A percentile compares a stretch with the other conserved stretches of the same genome.
phyloP scores from a whole-genome alignment of 345 rosid species.

The Salix exigua region DNA sequence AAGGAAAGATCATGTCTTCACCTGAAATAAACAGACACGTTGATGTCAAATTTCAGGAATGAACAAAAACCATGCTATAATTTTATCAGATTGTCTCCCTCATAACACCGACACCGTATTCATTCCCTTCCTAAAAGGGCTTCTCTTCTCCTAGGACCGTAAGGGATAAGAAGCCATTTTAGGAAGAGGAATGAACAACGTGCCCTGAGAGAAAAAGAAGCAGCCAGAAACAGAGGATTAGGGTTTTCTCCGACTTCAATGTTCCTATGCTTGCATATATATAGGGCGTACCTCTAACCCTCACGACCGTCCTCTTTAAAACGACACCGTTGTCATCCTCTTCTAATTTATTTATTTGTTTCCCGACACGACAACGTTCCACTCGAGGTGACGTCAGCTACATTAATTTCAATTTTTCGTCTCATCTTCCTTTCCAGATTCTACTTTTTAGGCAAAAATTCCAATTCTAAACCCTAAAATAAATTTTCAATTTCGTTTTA shows the following conservation, averaged over 20 bases:
- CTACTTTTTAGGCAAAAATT: too few species aligned
- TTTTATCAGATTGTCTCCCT: neutral
- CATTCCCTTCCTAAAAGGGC: constrained; percentile 21
- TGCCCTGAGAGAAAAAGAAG: neutral
- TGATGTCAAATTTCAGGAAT: neutral
- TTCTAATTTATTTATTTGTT: too few species aligned
- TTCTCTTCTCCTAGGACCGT: neutral
- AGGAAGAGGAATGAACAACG: constrained; percentile 21
- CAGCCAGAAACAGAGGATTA: neutral
- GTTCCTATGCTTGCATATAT: neutral
- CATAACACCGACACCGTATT: constrained; percentile 6
- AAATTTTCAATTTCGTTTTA: too few species aligned
- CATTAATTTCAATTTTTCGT: too few species aligned
- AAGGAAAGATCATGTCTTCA: neutral
- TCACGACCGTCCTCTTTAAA: too few species aligned
- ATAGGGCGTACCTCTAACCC: too few species aligned
- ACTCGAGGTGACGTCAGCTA: too few species aligned
- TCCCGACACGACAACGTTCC: too few species aligned
- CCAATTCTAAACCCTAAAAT: too few species aligned
- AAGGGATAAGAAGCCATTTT: constrained; percentile 6
- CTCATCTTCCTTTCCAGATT: too few species aligned
- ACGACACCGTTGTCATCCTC: too few species aligned
- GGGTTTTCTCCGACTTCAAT: neutral
- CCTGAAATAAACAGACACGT: neutral
- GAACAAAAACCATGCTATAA: neutral